These are phyloP conservation scores for Elsinoe australis DNA, from an alignment of 2,329 filamentous ascomycete species.

Conservation along the genomic window DNA sequence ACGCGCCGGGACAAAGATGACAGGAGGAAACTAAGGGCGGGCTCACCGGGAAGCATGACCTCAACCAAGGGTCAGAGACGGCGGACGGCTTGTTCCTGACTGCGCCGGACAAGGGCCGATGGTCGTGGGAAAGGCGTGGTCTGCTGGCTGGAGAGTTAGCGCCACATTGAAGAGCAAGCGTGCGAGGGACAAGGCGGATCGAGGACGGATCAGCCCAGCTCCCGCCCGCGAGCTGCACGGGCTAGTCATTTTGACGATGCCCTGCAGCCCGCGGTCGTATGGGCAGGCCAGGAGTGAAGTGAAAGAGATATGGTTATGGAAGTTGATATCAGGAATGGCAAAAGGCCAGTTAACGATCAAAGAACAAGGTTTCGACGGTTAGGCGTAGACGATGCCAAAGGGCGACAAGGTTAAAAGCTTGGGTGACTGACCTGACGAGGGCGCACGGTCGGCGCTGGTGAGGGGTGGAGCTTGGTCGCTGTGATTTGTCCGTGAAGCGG, in stretches of 20 bases:
- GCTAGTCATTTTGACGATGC: too few species aligned
- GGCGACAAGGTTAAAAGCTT: slow-evolving; percentile 12
- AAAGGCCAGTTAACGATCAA: neutral
- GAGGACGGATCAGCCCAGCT: neutral
- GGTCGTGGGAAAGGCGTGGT: neutral
- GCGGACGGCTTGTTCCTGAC: slow-evolving; percentile 1
- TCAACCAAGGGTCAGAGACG: slow-evolving; percentile 1
- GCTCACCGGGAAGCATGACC: slow-evolving; percentile 3
- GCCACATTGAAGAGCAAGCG: neutral
- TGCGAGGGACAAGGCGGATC: neutral
- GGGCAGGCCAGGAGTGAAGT: neutral
- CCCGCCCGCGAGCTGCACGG: too few species aligned
- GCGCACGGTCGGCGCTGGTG: neutral
- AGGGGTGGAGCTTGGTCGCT: neutral
- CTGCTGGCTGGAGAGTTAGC: slow-evolving; percentile 2
- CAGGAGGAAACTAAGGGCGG: neutral
- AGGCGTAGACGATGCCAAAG: slow-evolving; percentile 8
- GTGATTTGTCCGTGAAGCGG: neutral
- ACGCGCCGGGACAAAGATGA: neutral
- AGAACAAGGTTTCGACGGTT: slow-evolving; percentile 10
- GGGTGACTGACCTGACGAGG: slow-evolving; percentile 8
- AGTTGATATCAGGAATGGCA: neutral
- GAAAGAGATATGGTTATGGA: slow-evolving; percentile 8
- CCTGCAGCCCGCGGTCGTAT: too few species aligned
- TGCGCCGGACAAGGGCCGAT: neutral